Conservation (phyloP, 2,329 filamentous ascomycete species). For the Penicillium carneum region DNA sequence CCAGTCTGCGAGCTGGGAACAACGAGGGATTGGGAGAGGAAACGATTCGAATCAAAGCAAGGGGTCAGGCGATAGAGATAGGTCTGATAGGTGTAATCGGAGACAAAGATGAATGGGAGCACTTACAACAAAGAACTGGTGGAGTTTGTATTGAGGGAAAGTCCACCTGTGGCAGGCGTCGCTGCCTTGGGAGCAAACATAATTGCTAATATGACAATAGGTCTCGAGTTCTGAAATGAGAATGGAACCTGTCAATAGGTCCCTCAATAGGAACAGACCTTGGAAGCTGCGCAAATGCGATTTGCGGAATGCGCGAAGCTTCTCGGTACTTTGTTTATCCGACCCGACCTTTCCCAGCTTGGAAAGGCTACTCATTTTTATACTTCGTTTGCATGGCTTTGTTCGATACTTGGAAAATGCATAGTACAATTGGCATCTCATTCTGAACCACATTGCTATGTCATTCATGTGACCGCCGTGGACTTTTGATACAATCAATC, state of each 20-base stretch:
- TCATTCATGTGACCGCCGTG: background rate
- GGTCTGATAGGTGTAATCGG: conserved; percentile 14
- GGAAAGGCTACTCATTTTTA: background rate
- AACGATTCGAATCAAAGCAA: conserved; percentile 15
- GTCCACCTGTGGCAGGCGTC: conserved; percentile 43
- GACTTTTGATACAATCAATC: background rate
- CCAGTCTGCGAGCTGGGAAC: background rate
- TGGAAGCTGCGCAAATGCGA: conserved; percentile 21
- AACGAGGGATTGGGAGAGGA: background rate
- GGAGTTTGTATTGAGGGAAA: conserved; percentile 63
- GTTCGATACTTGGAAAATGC: conserved; percentile 8
- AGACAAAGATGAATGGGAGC: conserved; percentile 11
- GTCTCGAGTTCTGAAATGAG: conserved; percentile 8
- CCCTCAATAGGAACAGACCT: conserved; percentile 3
- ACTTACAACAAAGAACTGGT: conserved; percentile 59
- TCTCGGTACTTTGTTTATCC: conserved; percentile 28
- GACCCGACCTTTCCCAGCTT: conserved; percentile 3
- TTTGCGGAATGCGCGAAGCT: conserved; percentile 29
- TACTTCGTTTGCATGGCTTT: background rate
- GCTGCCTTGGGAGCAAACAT: conserved; percentile 51
- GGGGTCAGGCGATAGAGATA: conserved; percentile 3
- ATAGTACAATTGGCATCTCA: background rate
- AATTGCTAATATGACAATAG: conserved; percentile 22
- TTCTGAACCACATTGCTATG: background rate
- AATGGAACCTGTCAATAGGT: conserved; percentile 20